Evolutionary conservation across 2,329 filamentous ascomycete species (phyloP), one percentile per base, ranked within the genome.

Genomic region (Xylaria sp.): DNA sequence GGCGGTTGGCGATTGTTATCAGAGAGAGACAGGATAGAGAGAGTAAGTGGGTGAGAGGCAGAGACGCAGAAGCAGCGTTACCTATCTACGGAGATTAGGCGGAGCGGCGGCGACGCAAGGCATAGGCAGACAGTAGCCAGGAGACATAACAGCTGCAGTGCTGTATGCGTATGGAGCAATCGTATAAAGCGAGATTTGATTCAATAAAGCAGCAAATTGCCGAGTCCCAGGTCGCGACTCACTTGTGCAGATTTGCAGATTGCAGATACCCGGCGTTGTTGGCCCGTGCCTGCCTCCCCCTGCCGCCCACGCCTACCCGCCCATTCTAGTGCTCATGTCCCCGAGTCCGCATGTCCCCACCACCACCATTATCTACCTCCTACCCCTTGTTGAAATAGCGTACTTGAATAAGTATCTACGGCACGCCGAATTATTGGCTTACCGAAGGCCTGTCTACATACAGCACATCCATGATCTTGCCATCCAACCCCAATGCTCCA

Each of bases 111-210:
- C 36, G 33, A 8, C 20, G 15, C n/a, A 23, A 36, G 31, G 33
- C 36, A 43, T 15, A 54, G 25, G 41, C 15, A 46, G 15, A 13
- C 13, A 5, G 41, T 43, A 15, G 41, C 6, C 18, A 46, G 18
- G 15, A 41, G 36, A 8, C 20, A 58, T n/a, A 43, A 7, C 39
- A 46, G 55, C 36, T 58, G 36, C 55, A 58, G 36, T 46, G 55
- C 39, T 58, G 46, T 48, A 41, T 18, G 33, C 54, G 55, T 46
- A 64, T 41, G 56, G 57, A 36, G 61, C 25, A 62, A 52, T 61
- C 46, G 62, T 52, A 68, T 57, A n/a, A 52, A 65, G 65, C 43
- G 58, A 66, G 57, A 68, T 57, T 51, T 43, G 33, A 61, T 65
- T 51, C 31, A 49, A 54, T 49, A 59, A 58, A 43, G 36, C 51